Evolutionary conservation across 2,329 filamentous ascomycete species (phyloP).

Genomic region (Proliferodiscus dingleyae): DNA sequence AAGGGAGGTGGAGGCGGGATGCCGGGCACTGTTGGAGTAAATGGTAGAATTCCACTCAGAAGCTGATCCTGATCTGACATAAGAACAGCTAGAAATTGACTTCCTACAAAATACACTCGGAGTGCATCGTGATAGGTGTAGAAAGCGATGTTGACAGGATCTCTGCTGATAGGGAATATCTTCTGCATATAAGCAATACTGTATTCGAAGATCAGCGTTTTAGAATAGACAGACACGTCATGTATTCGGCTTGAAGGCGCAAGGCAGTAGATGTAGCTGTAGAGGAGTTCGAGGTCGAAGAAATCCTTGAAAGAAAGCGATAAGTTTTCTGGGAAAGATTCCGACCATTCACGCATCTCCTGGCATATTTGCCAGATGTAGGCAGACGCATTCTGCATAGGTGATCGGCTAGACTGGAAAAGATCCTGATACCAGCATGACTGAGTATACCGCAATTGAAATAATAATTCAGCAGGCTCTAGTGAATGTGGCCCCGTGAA

Average conservation of each 20-base stretch:
- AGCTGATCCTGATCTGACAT: conserved; percentile 52
- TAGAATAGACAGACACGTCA: conserved; percentile 68
- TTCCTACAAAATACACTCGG: conserved; percentile 71
- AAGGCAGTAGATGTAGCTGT: conserved; percentile 86
- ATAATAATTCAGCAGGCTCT: conserved; percentile 70
- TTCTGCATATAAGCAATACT: conserved; percentile 75
- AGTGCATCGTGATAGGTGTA: conserved; percentile 86
- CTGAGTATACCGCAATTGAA: conserved; percentile 78
- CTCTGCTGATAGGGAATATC: conserved; percentile 62
- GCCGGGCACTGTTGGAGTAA: conserved; percentile 27
- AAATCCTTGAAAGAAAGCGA: conserved; percentile 64
- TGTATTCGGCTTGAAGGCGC: conserved; percentile 74
- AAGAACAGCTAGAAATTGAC: conserved; percentile 58
- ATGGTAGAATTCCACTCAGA: conserved; percentile 37
- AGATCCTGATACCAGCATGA: conserved; percentile 87
- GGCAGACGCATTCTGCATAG: conserved; percentile 62
- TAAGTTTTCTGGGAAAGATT: conserved; percentile 64
- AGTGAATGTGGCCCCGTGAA: conserved; percentile 47
- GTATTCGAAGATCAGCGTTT: conserved; percentile 80
- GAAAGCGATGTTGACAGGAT: conserved; percentile 56
- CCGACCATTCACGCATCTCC: conserved; percentile 76
- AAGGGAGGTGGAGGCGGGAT: conserved; percentile 49
- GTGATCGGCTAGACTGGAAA: conserved; percentile 69
- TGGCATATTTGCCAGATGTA: conserved; percentile 74
- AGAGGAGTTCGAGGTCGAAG: conserved; percentile 84